Evolutionary conservation across 495 filamentous ascomycete genomes (phyloP).

Genomic region (Daldinia decipiens): DNA sequence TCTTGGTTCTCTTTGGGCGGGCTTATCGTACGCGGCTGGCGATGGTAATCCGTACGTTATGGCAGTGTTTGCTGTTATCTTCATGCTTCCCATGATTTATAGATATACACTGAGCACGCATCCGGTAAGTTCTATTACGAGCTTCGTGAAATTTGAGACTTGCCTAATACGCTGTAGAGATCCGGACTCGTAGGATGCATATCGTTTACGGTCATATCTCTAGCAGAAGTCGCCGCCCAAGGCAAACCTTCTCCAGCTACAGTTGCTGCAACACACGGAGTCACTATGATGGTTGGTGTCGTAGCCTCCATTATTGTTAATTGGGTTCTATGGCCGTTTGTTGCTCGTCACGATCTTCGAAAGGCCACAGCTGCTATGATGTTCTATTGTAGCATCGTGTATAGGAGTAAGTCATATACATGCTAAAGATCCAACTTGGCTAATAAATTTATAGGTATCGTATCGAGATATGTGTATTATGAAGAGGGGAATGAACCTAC

Average conservation of each 20-base stretch:
- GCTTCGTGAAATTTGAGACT: not conserved
- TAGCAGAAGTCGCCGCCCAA: constrained; percentile 53
- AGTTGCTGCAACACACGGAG: constrained; percentile 60
- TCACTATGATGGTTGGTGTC: constrained; percentile 62
- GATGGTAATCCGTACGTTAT: constrained; percentile 64
- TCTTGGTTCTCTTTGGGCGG: constrained; percentile 65
- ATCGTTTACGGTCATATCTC: constrained; percentile 64
- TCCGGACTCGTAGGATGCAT: constrained; percentile 65
- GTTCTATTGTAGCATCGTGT: constrained; percentile 65
- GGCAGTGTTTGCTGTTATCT: constrained; percentile 65
- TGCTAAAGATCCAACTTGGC: not conserved
- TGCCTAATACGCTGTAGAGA: constrained; percentile 39
- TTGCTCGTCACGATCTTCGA: constrained; percentile 66
- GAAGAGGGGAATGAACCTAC: constrained; percentile 61
- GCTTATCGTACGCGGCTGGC: constrained; percentile 60
- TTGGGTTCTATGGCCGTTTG: constrained; percentile 69
- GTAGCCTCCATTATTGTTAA: constrained; percentile 63
- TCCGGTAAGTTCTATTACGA: constrained; percentile 49
- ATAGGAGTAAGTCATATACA: constrained; percentile 47
- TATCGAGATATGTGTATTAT: constrained; percentile 69
- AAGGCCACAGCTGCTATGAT: constrained; percentile 65
- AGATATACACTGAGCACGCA: constrained; percentile 66
- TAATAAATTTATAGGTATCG: constrained; percentile 51
- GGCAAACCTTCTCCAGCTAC: constrained; percentile 48
- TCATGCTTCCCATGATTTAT: constrained; percentile 67